Conservation (phyloP, 441 rosid genomes). For the Erodium trifolium region DNA sequence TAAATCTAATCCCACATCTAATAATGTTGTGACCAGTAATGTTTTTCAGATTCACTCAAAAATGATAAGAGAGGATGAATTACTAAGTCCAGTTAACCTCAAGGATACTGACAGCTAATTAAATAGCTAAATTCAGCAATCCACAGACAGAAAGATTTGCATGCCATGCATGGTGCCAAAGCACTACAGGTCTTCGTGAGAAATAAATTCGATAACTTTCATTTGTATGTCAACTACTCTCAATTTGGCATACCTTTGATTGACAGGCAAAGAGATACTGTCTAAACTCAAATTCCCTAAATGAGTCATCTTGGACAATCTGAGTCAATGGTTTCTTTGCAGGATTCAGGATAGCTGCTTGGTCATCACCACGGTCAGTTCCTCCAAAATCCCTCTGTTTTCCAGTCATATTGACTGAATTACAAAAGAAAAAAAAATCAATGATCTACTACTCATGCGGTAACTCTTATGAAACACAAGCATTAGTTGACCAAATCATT, state of each 20-base stretch:
- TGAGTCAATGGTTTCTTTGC: constrained; percentile 68
- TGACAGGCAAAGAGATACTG: constrained; percentile 95
- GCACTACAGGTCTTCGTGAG: background rate
- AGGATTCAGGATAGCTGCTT: constrained; percentile 70
- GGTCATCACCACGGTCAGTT: constrained; percentile 81
- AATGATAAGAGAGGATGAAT: background rate
- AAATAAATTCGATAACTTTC: background rate
- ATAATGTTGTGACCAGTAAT: background rate
- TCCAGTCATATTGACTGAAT: constrained; percentile 64
- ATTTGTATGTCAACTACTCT: background rate
- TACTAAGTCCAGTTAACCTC: background rate
- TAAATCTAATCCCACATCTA: background rate
- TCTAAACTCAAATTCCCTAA: constrained; percentile 89
- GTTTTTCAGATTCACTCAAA: background rate
- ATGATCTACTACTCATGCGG: constrained; percentile 11
- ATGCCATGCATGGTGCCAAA: background rate
- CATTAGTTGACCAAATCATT: background rate
- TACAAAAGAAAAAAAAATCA: constrained; percentile 17
- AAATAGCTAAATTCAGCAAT: background rate
- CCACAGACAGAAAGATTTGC: background rate
- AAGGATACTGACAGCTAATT: background rate
- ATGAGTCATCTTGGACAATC: constrained; percentile 90
- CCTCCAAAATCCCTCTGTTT: constrained; percentile 92
- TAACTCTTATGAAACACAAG: constrained; percentile 1
- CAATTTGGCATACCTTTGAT: constrained; percentile 58